Evolutionary conservation across 176 grass and related monocot species (phyloP).

Genomic region (Elymus sibiricus): DNA sequence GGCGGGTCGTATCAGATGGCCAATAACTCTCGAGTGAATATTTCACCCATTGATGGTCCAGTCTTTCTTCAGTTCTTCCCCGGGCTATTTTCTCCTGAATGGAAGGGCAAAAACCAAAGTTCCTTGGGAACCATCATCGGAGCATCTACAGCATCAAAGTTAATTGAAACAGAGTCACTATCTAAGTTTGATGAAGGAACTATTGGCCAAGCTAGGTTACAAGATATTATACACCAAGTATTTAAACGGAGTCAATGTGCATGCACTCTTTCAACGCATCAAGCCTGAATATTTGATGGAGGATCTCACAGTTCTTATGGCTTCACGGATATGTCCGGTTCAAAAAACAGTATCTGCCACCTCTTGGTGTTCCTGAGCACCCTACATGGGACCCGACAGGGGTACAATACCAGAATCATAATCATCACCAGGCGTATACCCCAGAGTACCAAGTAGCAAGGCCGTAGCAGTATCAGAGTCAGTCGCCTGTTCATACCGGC

Average conservation of each 20-base stretch:
- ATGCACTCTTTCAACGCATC: slow-evolving; percentile 59
- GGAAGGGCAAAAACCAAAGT: slow-evolving; percentile 78
- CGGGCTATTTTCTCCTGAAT: slow-evolving; percentile 71
- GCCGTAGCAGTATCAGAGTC: background rate
- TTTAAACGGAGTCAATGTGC: slow-evolving; percentile 47
- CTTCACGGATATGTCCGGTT: slow-evolving; percentile 66
- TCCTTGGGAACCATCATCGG: slow-evolving; percentile 60
- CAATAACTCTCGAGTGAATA: slow-evolving; percentile 48
- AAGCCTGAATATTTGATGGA: slow-evolving; percentile 49
- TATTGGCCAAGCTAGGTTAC: slow-evolving; percentile 79
- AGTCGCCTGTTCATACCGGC: background rate
- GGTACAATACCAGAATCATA: background rate
- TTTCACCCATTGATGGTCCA: slow-evolving; percentile 60
- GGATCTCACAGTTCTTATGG: slow-evolving; percentile 43
- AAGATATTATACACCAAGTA: slow-evolving; percentile 68
- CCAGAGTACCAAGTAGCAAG: background rate
- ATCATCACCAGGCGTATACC: background rate
- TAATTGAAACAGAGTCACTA: slow-evolving; percentile 67
- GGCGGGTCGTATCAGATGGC: slow-evolving; percentile 65
- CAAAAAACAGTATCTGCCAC: slow-evolving; percentile 74
- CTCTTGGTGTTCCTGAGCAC: slow-evolving; percentile 53
- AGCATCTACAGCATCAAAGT: slow-evolving; percentile 59
- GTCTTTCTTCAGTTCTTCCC: slow-evolving; percentile 74
- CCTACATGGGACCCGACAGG: background rate
- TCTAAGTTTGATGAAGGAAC: slow-evolving; percentile 55